Evolutionary conservation across 345 rosid species (phyloP), one percentile per base, ranked within the genome.

Genomic region (Raphanus raphanistrum): DNA sequence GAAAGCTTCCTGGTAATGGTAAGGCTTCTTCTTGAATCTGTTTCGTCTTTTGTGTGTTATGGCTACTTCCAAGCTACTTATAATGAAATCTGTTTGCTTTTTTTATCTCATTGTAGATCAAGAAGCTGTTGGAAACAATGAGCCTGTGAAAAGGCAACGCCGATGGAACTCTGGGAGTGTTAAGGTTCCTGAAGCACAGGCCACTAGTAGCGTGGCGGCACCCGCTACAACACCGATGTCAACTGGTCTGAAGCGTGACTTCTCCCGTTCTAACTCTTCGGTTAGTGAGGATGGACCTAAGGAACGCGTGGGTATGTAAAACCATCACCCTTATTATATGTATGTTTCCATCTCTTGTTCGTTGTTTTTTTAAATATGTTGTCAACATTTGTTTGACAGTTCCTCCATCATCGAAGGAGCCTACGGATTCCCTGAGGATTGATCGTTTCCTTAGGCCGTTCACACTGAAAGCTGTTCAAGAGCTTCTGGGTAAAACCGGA

Each of bases 391-490:
- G 36, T 68, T 55, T 72, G 68, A 1, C 90, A 96, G 99, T 96
- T 84, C 98, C 95, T 16, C 96, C 90, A 16, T 86, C 99, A 4
- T 92, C 88, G 63, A 91, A 85, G 45, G 82, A 91, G 82, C 86
- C 91, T 9, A 93, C 97, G 7, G 86, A 85, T 71, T 89, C 99
- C 54, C 95, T 96, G 66, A 88, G 88, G 81, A 86, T 96, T 57
- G 98, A 96, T 83, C 88, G 79, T 36, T 96, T 96, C 85, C 76
- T 96, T 70, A 96, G 99, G 63, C 99, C 99, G 12, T 96, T 96
- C 71, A 96, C 99, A 6, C 81, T 96, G 79, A 96, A 90, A 76
- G 98, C 99, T 85, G 98, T 93, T 68, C 98, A 96, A 77, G 99
- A 91, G 82, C 93, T 96, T 76, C 80, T 96, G 16, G 97, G 95